Evolutionary conservation across 2,329 filamentous ascomycete species (phyloP).

Genomic region (Calonectria pauciramosa): DNA sequence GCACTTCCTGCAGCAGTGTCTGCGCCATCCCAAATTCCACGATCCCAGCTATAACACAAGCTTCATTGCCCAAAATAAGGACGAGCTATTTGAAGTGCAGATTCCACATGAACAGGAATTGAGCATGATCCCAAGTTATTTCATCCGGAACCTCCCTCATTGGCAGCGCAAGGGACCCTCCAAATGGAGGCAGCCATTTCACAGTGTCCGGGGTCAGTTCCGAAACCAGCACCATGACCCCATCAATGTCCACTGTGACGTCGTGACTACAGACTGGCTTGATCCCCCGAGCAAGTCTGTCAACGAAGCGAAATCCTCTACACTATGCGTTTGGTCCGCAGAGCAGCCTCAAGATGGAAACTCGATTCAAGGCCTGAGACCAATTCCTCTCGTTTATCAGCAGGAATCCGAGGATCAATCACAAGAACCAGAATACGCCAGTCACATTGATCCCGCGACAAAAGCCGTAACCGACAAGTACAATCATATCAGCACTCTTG

Average conservation of each 20-base stretch:
- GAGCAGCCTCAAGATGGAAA: background rate
- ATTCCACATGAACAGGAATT: background rate
- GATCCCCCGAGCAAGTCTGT: background rate
- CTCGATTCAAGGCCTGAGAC: background rate
- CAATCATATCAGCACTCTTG: conserved; percentile 13
- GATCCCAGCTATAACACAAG: conserved; percentile 66
- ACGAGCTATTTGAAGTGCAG: conserved; percentile 66
- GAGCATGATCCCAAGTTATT: conserved; percentile 17
- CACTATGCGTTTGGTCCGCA: background rate
- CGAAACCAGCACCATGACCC: conserved; percentile 24
- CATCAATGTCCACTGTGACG: conserved; percentile 13
- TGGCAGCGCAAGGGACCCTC: background rate
- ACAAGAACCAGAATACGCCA: too few species aligned
- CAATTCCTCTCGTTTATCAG: background rate
- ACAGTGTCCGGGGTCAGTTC: conserved; percentile 15
- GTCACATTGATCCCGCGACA: background rate
- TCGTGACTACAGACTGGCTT: conserved; percentile 5
- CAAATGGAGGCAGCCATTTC: conserved; percentile 5
- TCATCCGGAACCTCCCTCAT: conserved; percentile 5
- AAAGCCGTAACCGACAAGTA: conserved; percentile 15
- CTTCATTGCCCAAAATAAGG: conserved; percentile 75
- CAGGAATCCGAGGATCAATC: background rate
- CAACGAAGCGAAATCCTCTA: background rate
- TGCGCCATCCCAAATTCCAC: conserved; percentile 71
- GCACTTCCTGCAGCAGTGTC: conserved; percentile 77